These are phyloP conservation scores for Saccharomyces kudriavzevii DNA, from an alignment of 805 yeast species.

Conservation along the genomic window DNA sequence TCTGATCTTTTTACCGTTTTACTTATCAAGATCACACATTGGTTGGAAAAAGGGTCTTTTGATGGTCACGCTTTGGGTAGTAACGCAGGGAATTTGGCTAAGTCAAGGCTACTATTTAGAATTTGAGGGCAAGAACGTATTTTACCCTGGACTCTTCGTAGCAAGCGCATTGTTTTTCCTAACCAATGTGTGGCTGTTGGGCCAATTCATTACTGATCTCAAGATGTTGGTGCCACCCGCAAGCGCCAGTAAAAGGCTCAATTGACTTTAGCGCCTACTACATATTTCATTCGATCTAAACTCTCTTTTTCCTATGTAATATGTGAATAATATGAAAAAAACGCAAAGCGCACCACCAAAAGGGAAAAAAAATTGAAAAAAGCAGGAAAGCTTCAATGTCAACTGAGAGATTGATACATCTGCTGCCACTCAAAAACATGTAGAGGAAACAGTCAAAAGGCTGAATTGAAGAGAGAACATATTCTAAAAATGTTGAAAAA, in stretches of 20 bases:
- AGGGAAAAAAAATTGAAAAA: not conserved
- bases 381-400: not conserved
- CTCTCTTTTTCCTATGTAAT: not conserved
- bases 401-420: not conserved
- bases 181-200: constrained; percentile 53
- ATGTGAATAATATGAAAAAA: not conserved
- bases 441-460: not conserved
- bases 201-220: constrained; percentile 44
- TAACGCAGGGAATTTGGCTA: constrained; percentile 72
- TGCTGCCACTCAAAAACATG: too few species aligned
- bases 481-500: constrained; percentile 26
- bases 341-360: not conserved
- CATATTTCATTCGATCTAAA: not conserved
- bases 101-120: constrained; percentile 70
- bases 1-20: constrained; percentile 73
- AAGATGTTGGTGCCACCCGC: not conserved
- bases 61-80: constrained; percentile 52
- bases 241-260: not conserved
- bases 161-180: constrained; percentile 53
- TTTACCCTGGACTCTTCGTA: constrained; percentile 48
- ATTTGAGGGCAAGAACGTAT: constrained; percentile 62
- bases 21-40: constrained; percentile 40
- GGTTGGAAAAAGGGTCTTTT: constrained; percentile 34
- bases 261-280: not conserved
- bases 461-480: not conserved